Conservation (phyloP, 2,329 filamentous ascomycete genomes). For the Penicillium decumbens region DNA sequence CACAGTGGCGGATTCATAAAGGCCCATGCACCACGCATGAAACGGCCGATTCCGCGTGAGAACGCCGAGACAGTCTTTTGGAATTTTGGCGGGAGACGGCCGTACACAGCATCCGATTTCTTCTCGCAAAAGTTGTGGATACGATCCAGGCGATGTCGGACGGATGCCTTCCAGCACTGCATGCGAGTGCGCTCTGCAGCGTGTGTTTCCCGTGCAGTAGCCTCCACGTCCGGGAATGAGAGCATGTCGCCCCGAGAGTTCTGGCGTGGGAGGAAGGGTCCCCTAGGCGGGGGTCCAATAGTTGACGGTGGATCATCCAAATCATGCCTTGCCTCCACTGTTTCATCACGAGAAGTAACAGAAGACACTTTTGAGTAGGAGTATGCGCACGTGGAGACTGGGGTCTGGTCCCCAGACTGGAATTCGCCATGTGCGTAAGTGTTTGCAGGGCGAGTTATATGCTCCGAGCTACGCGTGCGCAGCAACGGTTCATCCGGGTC, state of each 20-base stretch:
- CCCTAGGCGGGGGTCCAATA: slow-evolving; percentile 31
- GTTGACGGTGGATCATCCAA: slow-evolving; percentile 20
- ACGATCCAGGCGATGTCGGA: slow-evolving; percentile 18
- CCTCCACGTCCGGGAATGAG: slow-evolving; percentile 49
- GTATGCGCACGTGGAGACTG: slow-evolving; percentile 31
- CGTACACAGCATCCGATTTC: slow-evolving; percentile 38
- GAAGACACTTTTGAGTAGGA: slow-evolving; percentile 35
- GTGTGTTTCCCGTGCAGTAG: slow-evolving; percentile 24
- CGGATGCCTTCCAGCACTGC: slow-evolving; percentile 26
- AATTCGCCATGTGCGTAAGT: slow-evolving; percentile 21
- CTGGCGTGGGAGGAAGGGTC: slow-evolving; percentile 36
- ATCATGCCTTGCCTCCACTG: slow-evolving; percentile 13
- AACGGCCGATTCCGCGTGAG: slow-evolving; percentile 44
- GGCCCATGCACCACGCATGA: slow-evolving; percentile 69
- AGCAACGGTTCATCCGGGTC: slow-evolving; percentile 37
- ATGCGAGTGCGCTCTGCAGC: slow-evolving; percentile 25
- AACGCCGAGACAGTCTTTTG: slow-evolving; percentile 49
- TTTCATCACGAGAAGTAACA: slow-evolving; percentile 17
- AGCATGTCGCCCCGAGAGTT: slow-evolving; percentile 54
- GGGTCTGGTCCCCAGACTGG: slow-evolving; percentile 40
- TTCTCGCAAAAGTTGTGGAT: slow-evolving; percentile 20
- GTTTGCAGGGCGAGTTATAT: slow-evolving; percentile 15
- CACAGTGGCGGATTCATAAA: slow-evolving; percentile 99
- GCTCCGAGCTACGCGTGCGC: slow-evolving; percentile 32
- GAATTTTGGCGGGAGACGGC: slow-evolving; percentile 49